These are phyloP conservation scores for Aspergillus biplanus DNA, from an alignment of 495 filamentous ascomycete species.

Conservation along the genomic window DNA sequence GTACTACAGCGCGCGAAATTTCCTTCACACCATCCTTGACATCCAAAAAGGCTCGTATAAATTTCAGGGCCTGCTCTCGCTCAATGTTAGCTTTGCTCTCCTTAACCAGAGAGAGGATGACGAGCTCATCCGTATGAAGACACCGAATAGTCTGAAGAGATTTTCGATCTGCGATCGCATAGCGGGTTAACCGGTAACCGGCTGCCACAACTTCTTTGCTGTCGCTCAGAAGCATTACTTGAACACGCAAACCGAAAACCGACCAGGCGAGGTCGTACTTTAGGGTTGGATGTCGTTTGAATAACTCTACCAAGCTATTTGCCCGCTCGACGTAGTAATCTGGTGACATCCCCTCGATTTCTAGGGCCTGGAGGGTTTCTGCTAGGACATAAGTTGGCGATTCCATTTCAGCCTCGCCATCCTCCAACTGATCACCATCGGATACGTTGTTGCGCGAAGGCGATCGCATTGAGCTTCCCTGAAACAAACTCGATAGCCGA, in stretches of 20 bases:
- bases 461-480: slow-evolving; percentile 65
- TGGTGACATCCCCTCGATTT: slow-evolving; percentile 81
- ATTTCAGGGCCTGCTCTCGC: slow-evolving; percentile 95
- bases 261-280: slow-evolving; percentile 97
- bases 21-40: slow-evolving; percentile 91
- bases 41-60: slow-evolving; percentile 92
- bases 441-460: slow-evolving; percentile 58
- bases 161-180: slow-evolving; percentile 88
- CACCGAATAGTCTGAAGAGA: slow-evolving; percentile 86
- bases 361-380: slow-evolving; percentile 85
- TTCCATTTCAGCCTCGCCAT: slow-evolving; percentile 70
- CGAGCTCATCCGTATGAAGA: slow-evolving; percentile 88
- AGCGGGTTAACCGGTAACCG: slow-evolving; percentile 88
- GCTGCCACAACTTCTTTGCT: slow-evolving; percentile 95
- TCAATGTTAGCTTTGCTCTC: slow-evolving; percentile 95
- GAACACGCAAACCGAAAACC: slow-evolving; percentile 88
- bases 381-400: slow-evolving; percentile 89
- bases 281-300: slow-evolving; percentile 87
- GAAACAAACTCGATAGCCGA: slow-evolving; percentile 71
- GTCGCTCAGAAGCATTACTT: slow-evolving; percentile 92
- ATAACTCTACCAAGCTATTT: slow-evolving; percentile 88
- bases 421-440: slow-evolving; percentile 47
- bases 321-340: slow-evolving; percentile 94
- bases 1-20: slow-evolving; percentile 81
- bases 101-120: slow-evolving; percentile 89